Base-by-base conservation (phyloP, 2,329 filamentous ascomycete species). In the Orbilia javanica region DNA sequence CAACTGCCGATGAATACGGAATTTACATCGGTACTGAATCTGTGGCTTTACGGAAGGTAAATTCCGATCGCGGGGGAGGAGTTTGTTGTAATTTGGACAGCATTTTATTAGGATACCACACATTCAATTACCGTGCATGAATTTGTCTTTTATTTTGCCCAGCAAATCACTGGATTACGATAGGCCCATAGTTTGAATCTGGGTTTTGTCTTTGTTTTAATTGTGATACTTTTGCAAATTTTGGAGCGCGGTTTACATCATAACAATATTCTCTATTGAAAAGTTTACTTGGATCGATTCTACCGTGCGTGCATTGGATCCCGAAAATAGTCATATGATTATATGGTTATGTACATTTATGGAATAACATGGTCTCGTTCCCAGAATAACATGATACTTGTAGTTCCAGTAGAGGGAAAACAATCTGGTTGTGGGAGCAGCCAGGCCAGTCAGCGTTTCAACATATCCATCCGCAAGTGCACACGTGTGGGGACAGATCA, bases 1-100 rank as follows among this genome's bases (percentile, higher is more conserved):
- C 18, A 50, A 66, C 39, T 52, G 48, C 48, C 39, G 48, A 55
- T 55, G n/a, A 31, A 55, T 67, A 42, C 36, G 64, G 64, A 5
- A 42, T 20, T n/a, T 25, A 22, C 25, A 60, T 57, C 13, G 20
- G 5, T 25, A 27, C 3, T 18, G 55, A 25, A 22, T 7, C 25
- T 13, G 7, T 25, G 1, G 18, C 11, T 36, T 55, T 36, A 15
- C 29, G 29, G 10, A 36, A 18, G 20, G n/a, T 57, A 31, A 13
- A 60, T 31, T 60, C 55, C 55, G 55, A 60, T 60, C 20, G 55
- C 55, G 55, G 55, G 55, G 34, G 10, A 10, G 10, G 10, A 13
- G 11, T n/a, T 20, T 13, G 55, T 18, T 15, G 34, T 25, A 57
- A 36, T 7, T 31, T 31, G 52, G n/a, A 57, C n/a, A 22, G 8